Percentiles rank a stretch among this genome's conserved stretches.
Conservation (phyloP, 306 rosid species). For the Glycine latifolia region DNA sequence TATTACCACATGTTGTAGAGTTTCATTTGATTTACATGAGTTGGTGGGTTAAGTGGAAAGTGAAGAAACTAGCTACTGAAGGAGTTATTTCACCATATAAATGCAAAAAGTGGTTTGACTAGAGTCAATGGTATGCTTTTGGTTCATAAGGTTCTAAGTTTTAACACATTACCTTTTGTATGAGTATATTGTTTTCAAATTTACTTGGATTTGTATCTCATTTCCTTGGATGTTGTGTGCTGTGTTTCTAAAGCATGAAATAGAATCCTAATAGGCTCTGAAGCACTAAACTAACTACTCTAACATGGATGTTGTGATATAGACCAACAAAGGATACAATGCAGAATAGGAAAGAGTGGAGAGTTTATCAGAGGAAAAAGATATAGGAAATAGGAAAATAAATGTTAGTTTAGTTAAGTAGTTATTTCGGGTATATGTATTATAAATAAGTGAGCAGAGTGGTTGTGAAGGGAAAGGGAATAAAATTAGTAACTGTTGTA, state of each 20-base stretch:
- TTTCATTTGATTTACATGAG: slow-evolving; percentile 58
- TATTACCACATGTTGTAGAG: slow-evolving; percentile 43
- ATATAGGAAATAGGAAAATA: too few relatives aligned
- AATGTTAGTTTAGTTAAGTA: too few relatives aligned
- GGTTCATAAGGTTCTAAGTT: slow-evolving; percentile 48
- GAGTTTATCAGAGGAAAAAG: too few relatives aligned
- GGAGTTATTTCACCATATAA: slow-evolving; percentile 62
- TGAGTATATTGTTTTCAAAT: slow-evolving; percentile 47
- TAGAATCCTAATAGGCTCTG: not conserved
- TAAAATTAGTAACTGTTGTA: too few relatives aligned
- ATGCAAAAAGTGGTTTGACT: slow-evolving; percentile 52
- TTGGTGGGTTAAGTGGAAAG: slow-evolving; percentile 81
- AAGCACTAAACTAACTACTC: not conserved
- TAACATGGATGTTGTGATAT: not conserved
- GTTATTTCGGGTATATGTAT: too few relatives aligned
- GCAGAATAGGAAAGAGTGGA: too few relatives aligned
- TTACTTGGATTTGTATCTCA: too few relatives aligned
- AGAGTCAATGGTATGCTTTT: slow-evolving; percentile 69
- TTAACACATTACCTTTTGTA: slow-evolving; percentile 39
- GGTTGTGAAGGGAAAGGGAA: too few relatives aligned
- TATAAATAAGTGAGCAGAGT: too few relatives aligned
- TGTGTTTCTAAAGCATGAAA: too few relatives aligned
- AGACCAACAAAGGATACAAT: too few relatives aligned
- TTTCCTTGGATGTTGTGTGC: too few relatives aligned
- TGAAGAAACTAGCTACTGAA: slow-evolving; percentile 60